phyloP scores from a whole-genome alignment of 1,284 basidiomycete genomes.

The Leccinum variabile region DNA sequence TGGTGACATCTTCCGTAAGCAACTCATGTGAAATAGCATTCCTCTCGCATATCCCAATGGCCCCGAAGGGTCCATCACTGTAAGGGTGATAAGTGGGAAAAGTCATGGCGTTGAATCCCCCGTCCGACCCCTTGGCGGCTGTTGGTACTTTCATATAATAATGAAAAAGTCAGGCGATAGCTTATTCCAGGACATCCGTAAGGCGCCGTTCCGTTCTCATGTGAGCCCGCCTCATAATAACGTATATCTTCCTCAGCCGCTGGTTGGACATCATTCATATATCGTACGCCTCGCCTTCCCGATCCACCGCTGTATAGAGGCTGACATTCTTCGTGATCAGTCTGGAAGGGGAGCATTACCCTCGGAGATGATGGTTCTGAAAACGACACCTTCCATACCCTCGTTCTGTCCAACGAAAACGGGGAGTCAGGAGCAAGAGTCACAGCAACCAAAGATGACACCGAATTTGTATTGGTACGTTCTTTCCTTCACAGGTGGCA shows the following conservation, averaged over 20 bases:
- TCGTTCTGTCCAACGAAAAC: slow-evolving; percentile 64
- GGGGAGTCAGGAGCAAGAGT: slow-evolving; percentile 64
- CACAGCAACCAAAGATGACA: slow-evolving; percentile 55
- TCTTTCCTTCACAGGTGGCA: slow-evolving; percentile 1
- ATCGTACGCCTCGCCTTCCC: slow-evolving; percentile 50
- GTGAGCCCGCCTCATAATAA: neutral
- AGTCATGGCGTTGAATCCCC: slow-evolving; percentile 86
- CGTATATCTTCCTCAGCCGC: slow-evolving; percentile 43
- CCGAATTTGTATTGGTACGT: slow-evolving; percentile 70
- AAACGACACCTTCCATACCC: slow-evolving; percentile 70
- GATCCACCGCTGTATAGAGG: neutral
- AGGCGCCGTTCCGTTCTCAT: slow-evolving; percentile 31
- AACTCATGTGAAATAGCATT: slow-evolving; percentile 48
- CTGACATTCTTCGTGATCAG: slow-evolving; percentile 39
- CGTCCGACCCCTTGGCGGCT: slow-evolving; percentile 87
- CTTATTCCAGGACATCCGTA: slow-evolving; percentile 85
- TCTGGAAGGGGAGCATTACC: slow-evolving; percentile 63
- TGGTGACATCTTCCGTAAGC: slow-evolving; percentile 1
- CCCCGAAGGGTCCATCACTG: slow-evolving; percentile 63
- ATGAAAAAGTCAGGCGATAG: slow-evolving; percentile 64
- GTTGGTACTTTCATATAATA: slow-evolving; percentile 88
- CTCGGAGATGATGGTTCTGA: slow-evolving; percentile 54
- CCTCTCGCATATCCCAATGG: slow-evolving; percentile 74
- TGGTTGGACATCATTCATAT: slow-evolving; percentile 83
- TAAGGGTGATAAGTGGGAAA: slow-evolving; percentile 89